Conservation (phyloP, 2,329 filamentous ascomycete species). For the Trichoderma oligosporum region DNA sequence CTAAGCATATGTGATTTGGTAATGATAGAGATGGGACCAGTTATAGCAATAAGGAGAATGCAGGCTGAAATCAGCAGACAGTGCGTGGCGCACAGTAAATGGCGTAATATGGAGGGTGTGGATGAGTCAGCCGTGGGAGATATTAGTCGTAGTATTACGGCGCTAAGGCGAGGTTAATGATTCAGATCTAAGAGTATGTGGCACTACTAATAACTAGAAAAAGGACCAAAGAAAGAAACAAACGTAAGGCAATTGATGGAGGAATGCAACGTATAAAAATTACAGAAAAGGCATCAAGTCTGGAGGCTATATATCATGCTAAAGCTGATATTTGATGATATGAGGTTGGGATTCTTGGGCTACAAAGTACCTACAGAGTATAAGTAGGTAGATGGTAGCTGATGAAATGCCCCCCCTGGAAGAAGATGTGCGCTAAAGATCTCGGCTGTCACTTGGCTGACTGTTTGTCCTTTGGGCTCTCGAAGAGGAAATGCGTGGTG, state of each 20-base stretch:
- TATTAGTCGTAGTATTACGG: conserved; percentile 16
- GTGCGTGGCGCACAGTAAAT: not conserved
- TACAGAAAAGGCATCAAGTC: no score
- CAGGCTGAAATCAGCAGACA: not conserved
- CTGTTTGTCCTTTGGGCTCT: conserved; percentile 8
- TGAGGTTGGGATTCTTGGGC: no score
- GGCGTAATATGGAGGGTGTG: not conserved
- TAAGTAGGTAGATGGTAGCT: no score
- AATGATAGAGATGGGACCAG: not conserved
- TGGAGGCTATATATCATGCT: no score
- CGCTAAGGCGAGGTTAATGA: conserved; percentile 15
- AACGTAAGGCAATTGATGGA: no score
- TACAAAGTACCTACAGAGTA: no score
- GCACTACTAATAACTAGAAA: not conserved
- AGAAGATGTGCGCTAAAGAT: not conserved
- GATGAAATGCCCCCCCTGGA: no score
- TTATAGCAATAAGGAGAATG: not conserved
- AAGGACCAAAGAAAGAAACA: not conserved
- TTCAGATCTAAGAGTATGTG: not conserved
- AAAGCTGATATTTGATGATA: no score
- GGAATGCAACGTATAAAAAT: no score
- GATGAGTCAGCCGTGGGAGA: conserved; percentile 2
- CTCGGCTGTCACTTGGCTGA: not conserved
- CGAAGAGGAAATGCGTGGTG: conserved; percentile 7
- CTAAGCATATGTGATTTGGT: no score